Percentiles rank a stretch among this genome's conserved stretches.
Conservation (phyloP, 345 rosid species). For the Gossypium arboreum region DNA sequence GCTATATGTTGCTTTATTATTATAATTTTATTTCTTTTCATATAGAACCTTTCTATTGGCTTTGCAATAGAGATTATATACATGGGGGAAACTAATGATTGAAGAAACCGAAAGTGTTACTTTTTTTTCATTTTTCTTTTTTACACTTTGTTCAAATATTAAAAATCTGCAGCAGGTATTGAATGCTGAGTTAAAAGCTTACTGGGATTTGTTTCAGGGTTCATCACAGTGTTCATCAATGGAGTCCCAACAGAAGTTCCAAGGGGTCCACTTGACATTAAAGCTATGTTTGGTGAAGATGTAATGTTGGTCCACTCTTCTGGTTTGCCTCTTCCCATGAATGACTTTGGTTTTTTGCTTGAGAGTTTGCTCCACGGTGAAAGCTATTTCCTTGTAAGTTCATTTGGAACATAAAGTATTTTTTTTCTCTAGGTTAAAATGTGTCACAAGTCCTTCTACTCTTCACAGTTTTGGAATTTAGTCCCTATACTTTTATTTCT, state of each 20-base stretch:
- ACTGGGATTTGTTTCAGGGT: conserved; percentile 35
- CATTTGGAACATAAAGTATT: background rate
- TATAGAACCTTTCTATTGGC: background rate
- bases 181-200: no score
- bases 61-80: background rate
- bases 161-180: no score
- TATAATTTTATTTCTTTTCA: background rate
- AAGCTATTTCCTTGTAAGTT: conserved; percentile 87
- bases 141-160: no score
- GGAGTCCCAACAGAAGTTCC: conserved; percentile 78
- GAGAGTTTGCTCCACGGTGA: conserved; percentile 86
- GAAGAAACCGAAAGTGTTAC: background rate
- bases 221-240: conserved; percentile 73
- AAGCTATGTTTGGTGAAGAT: conserved; percentile 73
- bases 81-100: conserved; percentile 9
- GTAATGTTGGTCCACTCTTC: conserved; percentile 68
- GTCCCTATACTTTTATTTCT: no score
- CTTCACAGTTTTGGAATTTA: no score
- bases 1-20: background rate
- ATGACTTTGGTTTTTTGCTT: conserved; percentile 70
- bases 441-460: no score
- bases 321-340: conserved; percentile 67
- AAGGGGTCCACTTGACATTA: conserved; percentile 75
- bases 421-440: background rate
- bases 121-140: background rate